These are phyloP conservation scores for Chrysopogon serrulatus DNA, from an alignment of 176 grass and related monocot genomes.

Conservation along the genomic window DNA sequence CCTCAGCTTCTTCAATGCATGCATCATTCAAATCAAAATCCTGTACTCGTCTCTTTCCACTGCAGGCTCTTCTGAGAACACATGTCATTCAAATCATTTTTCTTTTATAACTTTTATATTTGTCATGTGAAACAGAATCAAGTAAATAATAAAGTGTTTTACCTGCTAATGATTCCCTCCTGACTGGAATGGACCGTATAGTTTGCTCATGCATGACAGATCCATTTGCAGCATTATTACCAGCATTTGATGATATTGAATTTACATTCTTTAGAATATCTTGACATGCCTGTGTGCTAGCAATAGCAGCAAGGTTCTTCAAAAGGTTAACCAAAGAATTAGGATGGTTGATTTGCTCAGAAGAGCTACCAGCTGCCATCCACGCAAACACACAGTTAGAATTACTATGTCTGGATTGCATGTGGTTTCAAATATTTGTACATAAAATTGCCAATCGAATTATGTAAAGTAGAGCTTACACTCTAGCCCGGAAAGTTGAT, in stretches of 20 bases:
- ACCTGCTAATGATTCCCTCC: slow-evolving; percentile 25
- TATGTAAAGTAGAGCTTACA: slow-evolving; percentile 41
- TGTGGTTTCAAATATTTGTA: neutral
- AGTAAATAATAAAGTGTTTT: slow-evolving; percentile 10
- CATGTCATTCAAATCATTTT: slow-evolving; percentile 15
- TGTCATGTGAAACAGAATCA: slow-evolving; percentile 3
- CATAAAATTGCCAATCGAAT: neutral
- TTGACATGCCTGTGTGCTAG: slow-evolving; percentile 51
- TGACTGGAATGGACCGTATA: slow-evolving; percentile 12
- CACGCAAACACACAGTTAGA: slow-evolving; percentile 20
- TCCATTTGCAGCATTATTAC: slow-evolving; percentile 30
- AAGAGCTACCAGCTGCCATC: slow-evolving; percentile 44
- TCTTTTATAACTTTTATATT: neutral
- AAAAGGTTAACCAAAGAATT: slow-evolving; percentile 54
- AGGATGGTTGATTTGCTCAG: slow-evolving; percentile 42
- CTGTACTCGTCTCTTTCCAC: slow-evolving; percentile 13
- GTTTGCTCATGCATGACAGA: slow-evolving; percentile 13
- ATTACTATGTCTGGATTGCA: neutral
- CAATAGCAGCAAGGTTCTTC: slow-evolving; percentile 52
- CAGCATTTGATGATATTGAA: slow-evolving; percentile 38
- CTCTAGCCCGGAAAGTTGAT: slow-evolving; percentile 64
- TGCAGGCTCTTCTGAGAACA: slow-evolving; percentile 28
- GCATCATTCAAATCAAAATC: slow-evolving; percentile 85
- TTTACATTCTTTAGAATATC: slow-evolving; percentile 44
- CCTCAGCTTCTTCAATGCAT: slow-evolving; percentile 53